Base-by-base conservation (phyloP, 495 filamentous ascomycete species). In the Hypoxylon fragiforme region DNA sequence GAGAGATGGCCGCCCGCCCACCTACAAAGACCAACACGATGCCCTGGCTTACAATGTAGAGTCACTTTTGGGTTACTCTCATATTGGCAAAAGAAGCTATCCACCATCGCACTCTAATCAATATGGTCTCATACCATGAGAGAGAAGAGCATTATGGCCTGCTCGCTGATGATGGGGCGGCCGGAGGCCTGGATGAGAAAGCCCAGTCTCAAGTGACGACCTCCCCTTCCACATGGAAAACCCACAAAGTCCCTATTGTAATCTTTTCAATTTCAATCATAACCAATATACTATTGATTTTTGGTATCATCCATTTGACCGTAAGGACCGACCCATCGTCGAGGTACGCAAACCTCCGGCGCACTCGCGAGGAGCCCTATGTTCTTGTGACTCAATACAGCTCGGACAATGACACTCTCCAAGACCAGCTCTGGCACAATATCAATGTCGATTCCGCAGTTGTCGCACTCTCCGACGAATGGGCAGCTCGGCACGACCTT, bases 381-480 rank as follows among this genome's bases (percentile, higher is more conserved):
- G 50, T 54, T 2, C 7, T 39, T 3, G 34, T 46, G 18, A 39
- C 50, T 1, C n/a, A 3, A 1, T 54, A 54, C 22, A 32, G 28
- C 19, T 28, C 19, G 1, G 40, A 44, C 3, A 54, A 54, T 35
- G 14, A 38, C 7, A 54, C 41, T 1, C 50, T 54, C 9, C 40
- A 44, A 22, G 41, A 54, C 4, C 2, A 54, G 18, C 30, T 54
- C 8, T 54, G 50, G 50, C n/a, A 54, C 14, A 13, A 11, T 2
- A 54, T 54, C 8, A 54, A 54, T 30, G 50, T 54, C 15, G 50
- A 54, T 36, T 3, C 3, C 1, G 50, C 14, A 15, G 30, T 39
- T 1, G 50, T 54, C 14, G 50, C 50, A 1, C 41, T 54, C 1
- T 44, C 50, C 1, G 50, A 54, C 22, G 40, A 44, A n/a, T 54